Conservation (phyloP, 352 stramenopile species). For the Phytophthora pseudosyringae region DNA sequence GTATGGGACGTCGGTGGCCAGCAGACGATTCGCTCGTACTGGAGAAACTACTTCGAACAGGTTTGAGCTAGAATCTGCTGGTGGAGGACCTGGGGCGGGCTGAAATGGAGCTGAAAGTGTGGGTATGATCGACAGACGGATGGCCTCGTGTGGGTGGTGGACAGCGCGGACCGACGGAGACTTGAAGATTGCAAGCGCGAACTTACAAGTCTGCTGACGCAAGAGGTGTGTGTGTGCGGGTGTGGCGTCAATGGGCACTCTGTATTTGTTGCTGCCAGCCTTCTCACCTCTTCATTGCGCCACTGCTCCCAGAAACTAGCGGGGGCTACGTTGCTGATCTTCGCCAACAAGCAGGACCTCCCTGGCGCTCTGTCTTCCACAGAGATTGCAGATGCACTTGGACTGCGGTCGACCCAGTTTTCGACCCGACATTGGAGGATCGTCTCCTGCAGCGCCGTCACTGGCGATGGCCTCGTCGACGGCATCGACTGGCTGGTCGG, state of each 20-base stretch:
- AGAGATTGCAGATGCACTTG: conserved; percentile 92
- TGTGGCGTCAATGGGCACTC: neutral
- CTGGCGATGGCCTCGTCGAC: conserved; percentile 94
- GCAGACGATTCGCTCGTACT: conserved; percentile 99
- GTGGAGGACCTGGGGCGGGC: neutral
- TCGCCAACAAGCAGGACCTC: conserved; percentile 99
- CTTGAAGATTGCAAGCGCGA: conserved; percentile 95
- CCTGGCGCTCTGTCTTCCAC: conserved; percentile 88
- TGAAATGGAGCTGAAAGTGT: neutral
- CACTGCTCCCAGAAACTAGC: conserved; percentile 91
- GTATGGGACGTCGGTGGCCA: conserved; percentile 99
- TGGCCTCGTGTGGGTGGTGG: conserved; percentile 99
- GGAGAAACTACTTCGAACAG: conserved; percentile 99
- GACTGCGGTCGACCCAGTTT: conserved; percentile 83
- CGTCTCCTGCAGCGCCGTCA: conserved; percentile 97
- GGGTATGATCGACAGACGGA: conserved; percentile 86
- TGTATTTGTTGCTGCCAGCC: neutral
- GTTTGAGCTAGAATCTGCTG: conserved; percentile 3
- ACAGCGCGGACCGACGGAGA: conserved; percentile 94
- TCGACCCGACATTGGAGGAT: conserved; percentile 89
- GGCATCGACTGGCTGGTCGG: conserved; percentile 98
- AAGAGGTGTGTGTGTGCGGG: conserved; percentile 65
- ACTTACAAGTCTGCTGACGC: conserved; percentile 86
- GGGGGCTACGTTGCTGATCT: conserved; percentile 98
- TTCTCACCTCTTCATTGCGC: neutral